phyloP scores from a whole-genome alignment of 805 yeast species.

The Yamadazyma ubonensis region DNA sequence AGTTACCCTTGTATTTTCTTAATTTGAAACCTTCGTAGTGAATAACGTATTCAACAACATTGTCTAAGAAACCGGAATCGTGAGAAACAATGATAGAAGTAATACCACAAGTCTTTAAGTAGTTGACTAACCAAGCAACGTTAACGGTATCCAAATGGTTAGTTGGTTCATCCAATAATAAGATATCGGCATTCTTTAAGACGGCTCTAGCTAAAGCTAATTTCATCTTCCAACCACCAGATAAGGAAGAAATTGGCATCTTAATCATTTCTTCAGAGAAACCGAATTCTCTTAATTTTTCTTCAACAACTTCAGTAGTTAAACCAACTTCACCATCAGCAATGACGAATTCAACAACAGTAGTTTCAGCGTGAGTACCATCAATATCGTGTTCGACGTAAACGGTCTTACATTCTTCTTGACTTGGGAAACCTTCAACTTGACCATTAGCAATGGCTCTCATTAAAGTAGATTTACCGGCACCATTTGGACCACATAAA shows the following conservation, averaged over 20 bases:
- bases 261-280: constrained; percentile 91
- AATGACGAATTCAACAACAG: constrained; percentile 89
- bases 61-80: constrained; percentile 99
- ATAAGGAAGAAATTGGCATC: constrained; percentile 93
- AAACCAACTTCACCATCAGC: constrained; percentile 76
- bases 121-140: constrained; percentile 99
- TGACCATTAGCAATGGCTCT: constrained; percentile 96
- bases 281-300: constrained; percentile 83
- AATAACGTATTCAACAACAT: constrained; percentile 95
- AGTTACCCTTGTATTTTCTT: constrained; percentile 99
- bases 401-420: constrained; percentile 98
- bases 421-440: constrained; percentile 99
- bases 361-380: constrained; percentile 94
- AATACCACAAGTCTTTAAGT: constrained; percentile 97
- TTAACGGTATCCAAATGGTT: constrained; percentile 99
- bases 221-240: constrained; percentile 99
- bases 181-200: constrained; percentile 95
- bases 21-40: constrained; percentile 99
- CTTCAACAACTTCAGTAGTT: constrained; percentile 66
- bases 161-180: constrained; percentile 99
- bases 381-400: constrained; percentile 99
- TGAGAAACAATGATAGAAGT: constrained; percentile 98
- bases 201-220: constrained; percentile 99
- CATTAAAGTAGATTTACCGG: constrained; percentile 68
- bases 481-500: constrained; percentile 70